Base-by-base conservation (phyloP, 1,284 basidiomycete genomes). In the Leccinum solheimii region DNA sequence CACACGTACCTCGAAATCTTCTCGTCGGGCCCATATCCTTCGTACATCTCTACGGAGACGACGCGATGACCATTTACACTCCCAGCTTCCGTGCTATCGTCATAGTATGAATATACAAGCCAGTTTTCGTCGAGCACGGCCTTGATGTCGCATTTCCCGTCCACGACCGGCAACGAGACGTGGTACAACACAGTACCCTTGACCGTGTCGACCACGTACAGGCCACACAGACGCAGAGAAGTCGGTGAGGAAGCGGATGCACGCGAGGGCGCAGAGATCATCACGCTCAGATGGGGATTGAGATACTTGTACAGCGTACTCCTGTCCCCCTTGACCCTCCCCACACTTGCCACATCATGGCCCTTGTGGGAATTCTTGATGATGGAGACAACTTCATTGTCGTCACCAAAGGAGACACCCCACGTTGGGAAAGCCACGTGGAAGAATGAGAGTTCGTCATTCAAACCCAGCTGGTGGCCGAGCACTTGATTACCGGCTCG, bases 281-380 rank as follows among this genome's bases (percentile, higher is more conserved):
- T 79, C 3, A 89, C 85, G 49, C 90, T 80, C 16, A 94, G 70
- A 67, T 94, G 86, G 5, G 92, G 90, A 73, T 97, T 97, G 65
- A 98, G 83, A 73, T 97, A 97, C 79, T 98, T 98, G 83, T 97
- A 97, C 59, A 98, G 75, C 45, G 95, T 95, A 30, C 86, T 86
- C 61, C 96, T 86, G 75, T 97, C 90, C 6, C 92, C 94, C 2
- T 94, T 79, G 3, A 97, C 94, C 68, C 88, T 89, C 9, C 95
- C 95, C 19, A 90, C 77, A 4, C 88, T 91, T 0, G 95, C 94
- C 27, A 94, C 79, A 3, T 84, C 81, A 19, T 82, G 85, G 14
- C 61, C 61, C n/a, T 58, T 69, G 23, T 75, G 68, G 5, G 76
- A 69, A 26, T 80, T 79, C 50, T 79, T 77, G n/a, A 88, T 73